Base-by-base conservation (phyloP, 2,329 filamentous ascomycete genomes). In the Fusarium acutatum region DNA sequence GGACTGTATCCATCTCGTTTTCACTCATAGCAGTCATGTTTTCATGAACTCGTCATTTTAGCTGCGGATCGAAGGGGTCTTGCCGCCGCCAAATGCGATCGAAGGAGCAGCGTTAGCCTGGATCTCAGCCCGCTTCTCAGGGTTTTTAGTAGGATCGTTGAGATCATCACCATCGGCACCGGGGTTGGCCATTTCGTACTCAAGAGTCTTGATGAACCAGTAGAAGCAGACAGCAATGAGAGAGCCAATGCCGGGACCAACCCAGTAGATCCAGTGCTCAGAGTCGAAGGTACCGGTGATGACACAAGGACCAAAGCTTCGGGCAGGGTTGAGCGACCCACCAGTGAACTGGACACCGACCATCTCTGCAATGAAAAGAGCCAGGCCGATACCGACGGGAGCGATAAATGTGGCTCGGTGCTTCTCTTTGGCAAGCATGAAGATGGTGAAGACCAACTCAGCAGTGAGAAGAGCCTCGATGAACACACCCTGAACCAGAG, bases 401-500 rank as follows among this genome's bases (percentile, higher is more conserved):
- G 85, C 86, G 22, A 87, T 81, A 60, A 86, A 86, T 2, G 85
- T 87, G 1, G 81, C 85, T 9, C 80, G 79, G 61, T 87, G 85
- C 74, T 87, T 86, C 77, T 87, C 85, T 32, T 84, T 84, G 28
- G 86, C 85, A n/a, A 87, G 80, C 85, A 87, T 86, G 69, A 87
- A 85, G 60, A 87, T 85, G 17, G 84, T 84, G 63, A 87, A 86
- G 20, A 86, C 81, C 32, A 88, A 71, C 69, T 87, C 83, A 17
- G 84, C 83, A 6, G 86, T 87, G 22, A 87, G 78, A 35, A 88
- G 80, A 71, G 85, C 85, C 70, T 88, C 86, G 43, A 88, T 85
- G 64, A 87, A 83, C 28, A 87, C 78, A n/a, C 85, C 86, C 71
- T 86, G 85, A 5, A 81, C 83, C 6, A 83, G 67, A 18, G 80